These are phyloP conservation scores for Eutypa lata DNA, from an alignment of 2,329 filamentous ascomycete species.

Conservation along the genomic window DNA sequence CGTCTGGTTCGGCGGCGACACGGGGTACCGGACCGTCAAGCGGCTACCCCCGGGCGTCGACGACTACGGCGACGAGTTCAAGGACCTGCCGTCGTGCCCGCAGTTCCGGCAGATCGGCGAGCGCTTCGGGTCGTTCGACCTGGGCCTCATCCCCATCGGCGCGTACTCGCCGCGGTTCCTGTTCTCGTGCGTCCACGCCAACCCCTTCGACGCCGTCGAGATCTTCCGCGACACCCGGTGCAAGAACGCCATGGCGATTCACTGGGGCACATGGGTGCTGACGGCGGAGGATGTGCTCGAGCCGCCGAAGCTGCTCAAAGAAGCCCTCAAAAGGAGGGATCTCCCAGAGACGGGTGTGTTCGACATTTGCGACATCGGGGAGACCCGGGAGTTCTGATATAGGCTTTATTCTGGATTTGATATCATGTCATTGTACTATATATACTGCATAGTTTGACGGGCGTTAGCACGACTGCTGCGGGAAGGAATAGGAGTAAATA, in stretches of 20 bases:
- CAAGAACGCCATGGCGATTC: constrained; percentile 75
- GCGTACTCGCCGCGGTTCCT: constrained; percentile 73
- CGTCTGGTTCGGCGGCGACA: constrained; percentile 89
- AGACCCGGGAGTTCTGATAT: constrained; percentile 69
- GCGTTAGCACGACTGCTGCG: too few species aligned
- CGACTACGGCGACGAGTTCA: constrained; percentile 67
- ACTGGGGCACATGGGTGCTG: constrained; percentile 89
- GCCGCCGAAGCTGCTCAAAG: constrained; percentile 69
- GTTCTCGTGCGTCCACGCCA: constrained; percentile 80
- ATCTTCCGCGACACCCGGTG: constrained; percentile 86
- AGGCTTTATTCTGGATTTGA: too few species aligned
- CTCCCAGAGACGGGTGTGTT: constrained; percentile 71
- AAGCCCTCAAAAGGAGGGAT: constrained; percentile 66
- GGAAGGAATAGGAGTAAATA: too few species aligned
- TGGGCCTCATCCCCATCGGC: constrained; percentile 90
- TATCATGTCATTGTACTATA: too few species aligned
- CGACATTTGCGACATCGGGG: constrained; percentile 80
- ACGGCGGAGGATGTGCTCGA: constrained; percentile 83
- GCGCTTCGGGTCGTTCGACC: constrained; percentile 79
- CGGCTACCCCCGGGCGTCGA: constrained; percentile 57
- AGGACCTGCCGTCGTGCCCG: constrained; percentile 69
- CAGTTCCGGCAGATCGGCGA: constrained; percentile 83
- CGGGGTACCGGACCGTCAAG: constrained; percentile 80
- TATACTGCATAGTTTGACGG: too few species aligned
- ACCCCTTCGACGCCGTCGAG: constrained; percentile 83